These are phyloP conservation scores for Ogataea salicorniae DNA, from an alignment of 805 yeast genomes.

Conservation along the genomic window DNA sequence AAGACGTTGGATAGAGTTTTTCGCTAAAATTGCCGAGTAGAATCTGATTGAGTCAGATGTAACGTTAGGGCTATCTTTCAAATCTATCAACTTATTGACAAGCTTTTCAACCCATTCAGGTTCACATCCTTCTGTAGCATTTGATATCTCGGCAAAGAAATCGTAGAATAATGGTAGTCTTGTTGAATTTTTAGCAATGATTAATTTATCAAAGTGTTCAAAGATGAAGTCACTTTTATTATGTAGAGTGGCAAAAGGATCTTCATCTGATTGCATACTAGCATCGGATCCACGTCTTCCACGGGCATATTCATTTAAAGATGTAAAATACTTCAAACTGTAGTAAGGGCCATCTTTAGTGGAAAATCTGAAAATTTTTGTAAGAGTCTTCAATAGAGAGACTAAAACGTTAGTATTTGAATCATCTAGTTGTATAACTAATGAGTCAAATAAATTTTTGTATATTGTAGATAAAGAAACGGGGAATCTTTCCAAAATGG, in stretches of 20 bases:
- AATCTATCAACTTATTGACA: constrained; percentile 12
- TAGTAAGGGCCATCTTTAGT: constrained; percentile 29
- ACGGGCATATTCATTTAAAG: constrained; percentile 16
- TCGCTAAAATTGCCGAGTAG: constrained; percentile 30
- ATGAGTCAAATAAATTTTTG: constrained; percentile 23
- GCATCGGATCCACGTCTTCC: constrained; percentile 34
- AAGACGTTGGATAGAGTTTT: constrained; percentile 29
- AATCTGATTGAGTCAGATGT: constrained; percentile 33
- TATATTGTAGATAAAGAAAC: constrained; percentile 31
- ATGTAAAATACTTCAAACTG: constrained; percentile 22
- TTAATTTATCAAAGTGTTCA: constrained; percentile 12
- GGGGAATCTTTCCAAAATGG: constrained; percentile 36
- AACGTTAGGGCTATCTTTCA: constrained; percentile 19
- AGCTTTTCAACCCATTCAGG: constrained; percentile 13
- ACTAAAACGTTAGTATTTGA: constrained; percentile 44
- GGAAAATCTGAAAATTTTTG: constrained; percentile 33
- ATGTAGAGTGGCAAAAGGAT: constrained; percentile 22
- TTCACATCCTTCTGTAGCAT: constrained; percentile 24
- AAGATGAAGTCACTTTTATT: constrained; percentile 13
- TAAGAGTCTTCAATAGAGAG: constrained; percentile 43
- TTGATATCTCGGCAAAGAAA: constrained; percentile 23
- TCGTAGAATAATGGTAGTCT: constrained; percentile 19
- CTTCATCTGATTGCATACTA: constrained; percentile 31
- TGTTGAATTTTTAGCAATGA: constrained; percentile 11
- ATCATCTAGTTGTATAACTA: constrained; percentile 38